Percentiles rank a stretch among this genome's conserved stretches.
phyloP scores from a whole-genome alignment of 768 basidiomycete genomes.

The Mycena indigotica region DNA sequence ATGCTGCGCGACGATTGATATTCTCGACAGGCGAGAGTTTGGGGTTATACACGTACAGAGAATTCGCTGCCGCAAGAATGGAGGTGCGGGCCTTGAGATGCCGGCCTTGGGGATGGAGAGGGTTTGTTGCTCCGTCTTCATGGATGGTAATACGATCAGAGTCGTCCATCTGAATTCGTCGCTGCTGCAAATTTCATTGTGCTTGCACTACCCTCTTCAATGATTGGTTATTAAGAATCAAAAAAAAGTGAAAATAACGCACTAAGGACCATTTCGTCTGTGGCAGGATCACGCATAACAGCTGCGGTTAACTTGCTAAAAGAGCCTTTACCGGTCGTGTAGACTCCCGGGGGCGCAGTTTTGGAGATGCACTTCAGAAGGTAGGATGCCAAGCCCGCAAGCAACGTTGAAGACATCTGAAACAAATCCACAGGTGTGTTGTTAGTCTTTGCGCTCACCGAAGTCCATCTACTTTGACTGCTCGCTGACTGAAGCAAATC shows the following conservation, averaged over 20 bases:
- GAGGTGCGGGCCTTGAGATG: conserved; percentile 97
- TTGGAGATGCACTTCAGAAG: conserved; percentile 98
- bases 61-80: conserved; percentile 97
- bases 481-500: too few relatives aligned
- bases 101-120: conserved; percentile 99
- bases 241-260: conserved; percentile 34
- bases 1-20: conserved; percentile 97
- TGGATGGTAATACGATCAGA: conserved; percentile 96
- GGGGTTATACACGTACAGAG: conserved; percentile 96
- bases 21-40: conserved; percentile 98
- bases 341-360: conserved; percentile 95
- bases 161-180: conserved; percentile 99
- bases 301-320: conserved; percentile 99
- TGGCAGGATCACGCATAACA: conserved; percentile 98
- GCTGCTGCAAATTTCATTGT: conserved; percentile 99
- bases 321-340: conserved; percentile 97
- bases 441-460: too few relatives aligned
- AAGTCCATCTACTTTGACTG: too few relatives aligned
- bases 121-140: conserved; percentile 99
- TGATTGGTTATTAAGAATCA: conserved; percentile 3
- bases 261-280: conserved; percentile 99
- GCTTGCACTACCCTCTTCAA: conserved; percentile 95
- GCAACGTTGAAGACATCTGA: too few relatives aligned
- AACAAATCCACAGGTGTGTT: too few relatives aligned
- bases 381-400: too few relatives aligned